phyloP scores from a whole-genome alignment of 148 eudicot species.

The Suaeda aralocaspica region DNA sequence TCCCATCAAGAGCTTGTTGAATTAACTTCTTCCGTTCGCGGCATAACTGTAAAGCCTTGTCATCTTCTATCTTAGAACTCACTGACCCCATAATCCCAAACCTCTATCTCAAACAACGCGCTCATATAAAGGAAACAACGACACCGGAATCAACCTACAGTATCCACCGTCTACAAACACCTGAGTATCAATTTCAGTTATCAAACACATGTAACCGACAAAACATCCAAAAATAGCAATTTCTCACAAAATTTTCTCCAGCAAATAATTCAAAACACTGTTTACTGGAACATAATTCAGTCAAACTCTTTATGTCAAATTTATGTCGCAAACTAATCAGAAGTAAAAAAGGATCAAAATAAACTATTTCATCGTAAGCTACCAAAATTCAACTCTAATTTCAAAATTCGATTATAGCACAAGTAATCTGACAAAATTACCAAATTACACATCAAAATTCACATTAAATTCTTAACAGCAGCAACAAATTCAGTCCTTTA shows the following conservation, averaged over 20 bases:
- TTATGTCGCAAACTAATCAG: background rate
- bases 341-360: too few species aligned
- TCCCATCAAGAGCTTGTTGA: conserved; percentile 86
- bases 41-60: conserved; percentile 73
- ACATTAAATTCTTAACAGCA: too few species aligned
- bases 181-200: background rate
- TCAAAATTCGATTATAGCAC: too few species aligned
- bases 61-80: conserved; percentile 78
- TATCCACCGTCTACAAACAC: background rate
- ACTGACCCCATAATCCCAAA: conserved; percentile 63
- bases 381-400: background rate
- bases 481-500: too few species aligned
- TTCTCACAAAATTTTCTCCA: background rate
- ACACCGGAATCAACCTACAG: conserved; percentile 12
- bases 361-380: too few species aligned
- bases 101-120: conserved; percentile 16
- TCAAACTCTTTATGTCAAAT: background rate
- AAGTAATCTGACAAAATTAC: background rate
- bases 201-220: background rate
- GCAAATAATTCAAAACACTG: too few species aligned
- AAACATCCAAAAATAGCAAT: background rate
- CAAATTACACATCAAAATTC: too few species aligned
- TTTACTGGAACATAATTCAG: background rate
- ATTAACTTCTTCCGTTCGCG: conserved; percentile 82
- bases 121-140: conserved; percentile 20